phyloP scores from a whole-genome alignment of 768 basidiomycete genomes.

The Kwoniella shandongensis region DNA sequence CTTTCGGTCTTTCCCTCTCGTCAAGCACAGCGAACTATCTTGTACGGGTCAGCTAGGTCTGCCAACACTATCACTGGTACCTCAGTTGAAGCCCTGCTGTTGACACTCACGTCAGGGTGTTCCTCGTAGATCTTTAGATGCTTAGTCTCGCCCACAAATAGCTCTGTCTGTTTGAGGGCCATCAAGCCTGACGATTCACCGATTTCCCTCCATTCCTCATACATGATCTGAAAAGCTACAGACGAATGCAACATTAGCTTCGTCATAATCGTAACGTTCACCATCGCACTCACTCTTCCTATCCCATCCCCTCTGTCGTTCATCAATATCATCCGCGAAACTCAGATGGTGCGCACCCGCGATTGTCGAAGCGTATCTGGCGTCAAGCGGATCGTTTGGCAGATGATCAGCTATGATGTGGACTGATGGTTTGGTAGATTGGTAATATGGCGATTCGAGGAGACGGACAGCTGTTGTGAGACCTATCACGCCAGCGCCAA shows the following conservation, averaged over 20 bases:
- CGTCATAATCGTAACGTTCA: neutral
- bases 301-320: constrained; percentile 45
- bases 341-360: constrained; percentile 54
- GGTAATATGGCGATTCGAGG: constrained; percentile 29
- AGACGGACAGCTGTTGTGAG: constrained; percentile 52
- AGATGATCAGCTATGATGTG: constrained; percentile 50
- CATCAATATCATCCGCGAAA: constrained; percentile 50
- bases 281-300: constrained; percentile 38
- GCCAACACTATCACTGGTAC: too few relatives aligned
- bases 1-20: neutral
- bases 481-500: constrained; percentile 54
- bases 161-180: constrained; percentile 51
- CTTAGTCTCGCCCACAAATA: constrained; percentile 42
- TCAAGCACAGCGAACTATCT: constrained; percentile 22
- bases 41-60: constrained; percentile 7
- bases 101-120: constrained; percentile 50
- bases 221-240: constrained; percentile 48
- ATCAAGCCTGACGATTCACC: constrained; percentile 42
- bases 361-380: constrained; percentile 42
- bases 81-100: neutral
- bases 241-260: neutral
- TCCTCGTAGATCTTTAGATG: constrained; percentile 49
- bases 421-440: constrained; percentile 13
- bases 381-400: constrained; percentile 43
- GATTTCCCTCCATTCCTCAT: constrained; percentile 33